Percentiles rank a stretch among this genome's conserved stretches.
phyloP scores from a whole-genome alignment of 306 rosid genomes.

The Rosa persica region DNA sequence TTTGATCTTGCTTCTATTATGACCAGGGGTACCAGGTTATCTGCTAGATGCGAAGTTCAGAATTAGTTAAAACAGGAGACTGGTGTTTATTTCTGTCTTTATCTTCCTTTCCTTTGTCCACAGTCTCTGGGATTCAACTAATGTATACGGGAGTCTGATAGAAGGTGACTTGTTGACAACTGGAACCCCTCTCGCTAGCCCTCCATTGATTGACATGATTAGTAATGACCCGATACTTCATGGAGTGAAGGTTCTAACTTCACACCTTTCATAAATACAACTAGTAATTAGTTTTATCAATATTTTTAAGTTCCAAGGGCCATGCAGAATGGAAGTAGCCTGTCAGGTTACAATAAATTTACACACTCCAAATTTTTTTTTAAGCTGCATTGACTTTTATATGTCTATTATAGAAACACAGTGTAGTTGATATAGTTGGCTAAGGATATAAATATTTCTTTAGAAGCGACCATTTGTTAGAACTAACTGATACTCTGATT shows the following conservation, averaged over 20 bases:
- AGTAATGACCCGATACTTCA: slow-evolving; percentile 87
- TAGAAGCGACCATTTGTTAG: background rate
- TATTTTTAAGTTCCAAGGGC: background rate
- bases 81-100: slow-evolving; percentile 23
- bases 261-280: slow-evolving; percentile 12
- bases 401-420: background rate
- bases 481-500: background rate
- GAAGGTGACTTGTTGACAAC: slow-evolving; percentile 67
- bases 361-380: background rate
- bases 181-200: slow-evolving; percentile 81
- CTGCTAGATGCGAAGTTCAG: slow-evolving; percentile 17
- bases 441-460: no score
- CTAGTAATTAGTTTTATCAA: background rate
- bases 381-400: background rate
- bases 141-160: slow-evolving; percentile 70
- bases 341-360: background rate
- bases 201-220: slow-evolving; percentile 87
- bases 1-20: slow-evolving; percentile 98
- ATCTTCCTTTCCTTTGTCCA: slow-evolving; percentile 35
- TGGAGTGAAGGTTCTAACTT: slow-evolving; percentile 76
- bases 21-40: slow-evolving; percentile 93
- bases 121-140: slow-evolving; percentile 83
- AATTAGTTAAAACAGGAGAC: slow-evolving; percentile 23
- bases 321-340: background rate
- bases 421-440: background rate